Percentiles rank a stretch among this genome's conserved stretches.
These are phyloP conservation scores for Ophiobolus disseminans DNA, from an alignment of 2,329 filamentous ascomycete genomes.

Conservation along the genomic window DNA sequence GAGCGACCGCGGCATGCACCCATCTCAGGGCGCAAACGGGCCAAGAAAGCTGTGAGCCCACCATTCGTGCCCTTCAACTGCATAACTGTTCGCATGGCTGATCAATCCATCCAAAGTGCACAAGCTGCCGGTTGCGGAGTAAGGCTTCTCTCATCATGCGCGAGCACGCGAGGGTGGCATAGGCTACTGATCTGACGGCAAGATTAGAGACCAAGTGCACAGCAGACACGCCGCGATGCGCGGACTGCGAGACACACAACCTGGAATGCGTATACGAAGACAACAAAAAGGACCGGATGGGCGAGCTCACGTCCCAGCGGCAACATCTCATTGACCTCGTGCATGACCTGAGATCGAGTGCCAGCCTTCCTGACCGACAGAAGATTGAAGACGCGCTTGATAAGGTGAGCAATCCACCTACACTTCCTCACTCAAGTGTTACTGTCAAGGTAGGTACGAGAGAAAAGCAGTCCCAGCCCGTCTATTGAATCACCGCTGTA, in stretches of 20 bases:
- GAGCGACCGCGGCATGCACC: background rate
- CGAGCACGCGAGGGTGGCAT: background rate
- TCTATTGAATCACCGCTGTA: no score
- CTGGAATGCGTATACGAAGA: slow-evolving; percentile 1
- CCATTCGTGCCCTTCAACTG: background rate
- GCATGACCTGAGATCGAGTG: background rate
- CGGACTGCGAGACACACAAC: background rate
- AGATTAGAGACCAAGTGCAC: slow-evolving; percentile 1
- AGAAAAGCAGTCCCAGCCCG: no score
- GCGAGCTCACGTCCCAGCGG: slow-evolving; percentile 1
- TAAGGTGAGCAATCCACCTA: background rate
- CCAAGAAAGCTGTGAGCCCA: slow-evolving; percentile 3
- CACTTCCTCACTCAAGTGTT: background rate
- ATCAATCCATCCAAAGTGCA: background rate
- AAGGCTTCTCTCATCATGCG: background rate
- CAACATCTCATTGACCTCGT: slow-evolving; percentile 2
- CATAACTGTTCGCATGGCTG: background rate
- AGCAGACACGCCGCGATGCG: background rate
- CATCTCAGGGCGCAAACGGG: background rate
- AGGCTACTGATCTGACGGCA: background rate
- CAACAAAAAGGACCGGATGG: background rate
- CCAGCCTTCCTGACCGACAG: background rate
- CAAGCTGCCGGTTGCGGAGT: slow-evolving; percentile 2
- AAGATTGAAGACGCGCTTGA: slow-evolving; percentile 4
- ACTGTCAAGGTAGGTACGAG: background rate